Conservation (phyloP, 2,329 filamentous ascomycete genomes). For the Botrytis pseudocinerea region DNA sequence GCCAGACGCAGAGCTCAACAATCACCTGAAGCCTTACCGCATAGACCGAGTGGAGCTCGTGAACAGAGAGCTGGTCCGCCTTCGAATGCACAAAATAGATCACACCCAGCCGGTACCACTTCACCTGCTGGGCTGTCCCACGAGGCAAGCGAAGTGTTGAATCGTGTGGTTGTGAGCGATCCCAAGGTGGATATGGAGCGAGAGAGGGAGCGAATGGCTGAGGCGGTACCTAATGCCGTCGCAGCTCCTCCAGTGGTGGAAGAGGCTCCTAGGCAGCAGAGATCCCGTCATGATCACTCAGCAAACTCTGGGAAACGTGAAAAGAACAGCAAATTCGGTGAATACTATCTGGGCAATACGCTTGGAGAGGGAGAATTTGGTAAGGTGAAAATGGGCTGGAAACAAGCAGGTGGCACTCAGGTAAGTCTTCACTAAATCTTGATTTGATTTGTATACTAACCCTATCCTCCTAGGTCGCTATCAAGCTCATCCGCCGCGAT, state of each 20-base stretch:
- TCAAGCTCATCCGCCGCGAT: slow-evolving; percentile 95
- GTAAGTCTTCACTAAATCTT: slow-evolving; percentile 44
- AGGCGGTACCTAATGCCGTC: slow-evolving; percentile 51
- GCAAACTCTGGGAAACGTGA: slow-evolving; percentile 48
- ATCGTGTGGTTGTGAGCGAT: slow-evolving; percentile 73
- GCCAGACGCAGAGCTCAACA: slow-evolving; percentile 50
- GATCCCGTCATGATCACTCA: slow-evolving; percentile 60
- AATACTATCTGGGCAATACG: slow-evolving; percentile 93
- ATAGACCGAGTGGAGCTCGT: slow-evolving; percentile 44
- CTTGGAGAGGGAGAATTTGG: slow-evolving; percentile 98
- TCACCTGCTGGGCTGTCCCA: slow-evolving; percentile 62
- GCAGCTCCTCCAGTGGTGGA: slow-evolving; percentile 48
- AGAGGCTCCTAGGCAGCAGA: slow-evolving; percentile 45
- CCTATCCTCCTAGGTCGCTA: slow-evolving; percentile 68
- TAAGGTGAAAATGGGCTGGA: slow-evolving; percentile 98
- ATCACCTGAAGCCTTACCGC: slow-evolving; percentile 48
- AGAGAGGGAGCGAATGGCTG: slow-evolving; percentile 67
- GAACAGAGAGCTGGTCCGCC: slow-evolving; percentile 43
- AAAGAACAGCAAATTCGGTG: slow-evolving; percentile 88
- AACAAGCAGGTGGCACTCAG: slow-evolving; percentile 87
- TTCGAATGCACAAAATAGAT: slow-evolving; percentile 36
- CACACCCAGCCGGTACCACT: slow-evolving; percentile 45
- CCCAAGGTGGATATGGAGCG: slow-evolving; percentile 72
- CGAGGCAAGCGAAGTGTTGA: slow-evolving; percentile 78
- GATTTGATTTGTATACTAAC: not conserved